phyloP scores from a whole-genome alignment of 1,139 yeast genomes.

The Williopsis jadinii region DNA sequence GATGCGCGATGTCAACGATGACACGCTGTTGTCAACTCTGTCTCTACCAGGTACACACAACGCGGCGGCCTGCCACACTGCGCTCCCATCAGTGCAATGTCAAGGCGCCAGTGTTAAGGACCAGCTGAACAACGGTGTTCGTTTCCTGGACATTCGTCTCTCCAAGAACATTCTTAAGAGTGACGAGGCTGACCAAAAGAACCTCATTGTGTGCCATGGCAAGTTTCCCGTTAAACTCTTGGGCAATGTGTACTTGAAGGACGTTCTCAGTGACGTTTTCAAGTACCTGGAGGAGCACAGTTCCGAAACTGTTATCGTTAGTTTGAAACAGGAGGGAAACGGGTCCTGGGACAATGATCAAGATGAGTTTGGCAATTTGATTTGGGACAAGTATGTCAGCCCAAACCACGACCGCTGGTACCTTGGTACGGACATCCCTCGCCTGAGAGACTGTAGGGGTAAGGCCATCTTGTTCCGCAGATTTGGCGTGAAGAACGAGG shows the following conservation, averaged over 20 bases:
- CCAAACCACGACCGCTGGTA: conserved; percentile 54
- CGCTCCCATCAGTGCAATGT: conserved; percentile 75
- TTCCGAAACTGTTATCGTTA: conserved; percentile 59
- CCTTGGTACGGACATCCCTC: conserved; percentile 50
- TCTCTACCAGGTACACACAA: conserved; percentile 80
- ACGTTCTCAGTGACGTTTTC: conserved; percentile 50
- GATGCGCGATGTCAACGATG: conserved; percentile 50
- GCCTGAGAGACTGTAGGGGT: conserved; percentile 57
- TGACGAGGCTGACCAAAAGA: conserved; percentile 35
- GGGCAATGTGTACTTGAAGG: conserved; percentile 44
- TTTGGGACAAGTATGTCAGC: conserved; percentile 54
- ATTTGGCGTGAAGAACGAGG: conserved; percentile 51
- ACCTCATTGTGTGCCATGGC: conserved; percentile 68
- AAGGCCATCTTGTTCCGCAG: conserved; percentile 63
- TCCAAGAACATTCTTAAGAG: conserved; percentile 46
- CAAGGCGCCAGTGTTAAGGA: conserved; percentile 56
- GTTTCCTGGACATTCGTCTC: conserved; percentile 64
- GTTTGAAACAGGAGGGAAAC: conserved; percentile 70
- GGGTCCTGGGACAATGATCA: conserved; percentile 53
- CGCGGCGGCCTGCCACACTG: conserved; percentile 67
- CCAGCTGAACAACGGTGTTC: conserved; percentile 65
- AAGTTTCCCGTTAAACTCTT: conserved; percentile 66
- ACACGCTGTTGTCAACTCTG: conserved; percentile 43
- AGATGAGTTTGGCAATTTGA: conserved; percentile 60
- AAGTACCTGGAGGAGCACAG: conserved; percentile 44